Base-by-base conservation (phyloP, 2,329 filamentous ascomycete genomes). In the Metarhizium album region DNA sequence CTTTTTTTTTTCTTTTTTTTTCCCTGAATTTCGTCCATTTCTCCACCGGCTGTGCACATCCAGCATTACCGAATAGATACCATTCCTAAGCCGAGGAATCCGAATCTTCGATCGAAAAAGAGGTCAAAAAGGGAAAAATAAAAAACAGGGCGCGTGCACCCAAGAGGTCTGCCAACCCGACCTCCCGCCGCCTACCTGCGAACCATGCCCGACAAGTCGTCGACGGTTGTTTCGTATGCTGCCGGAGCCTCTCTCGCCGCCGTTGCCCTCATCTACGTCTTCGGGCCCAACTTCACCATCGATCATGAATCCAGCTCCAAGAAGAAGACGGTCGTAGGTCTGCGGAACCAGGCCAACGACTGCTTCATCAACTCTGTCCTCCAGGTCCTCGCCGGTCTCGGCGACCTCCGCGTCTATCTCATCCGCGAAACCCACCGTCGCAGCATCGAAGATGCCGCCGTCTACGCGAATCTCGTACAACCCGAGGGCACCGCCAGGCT, bases 311-410 rank as follows among this genome's bases (percentile, higher is more conserved):
- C 83, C 54, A 79, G 78, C 43, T 71, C 70, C 42, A 83, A 87
- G 59, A 93, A 90, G 69, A 91, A 88, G 64, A 87, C 87, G 53
- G 87, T 94, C 42, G 90, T 97, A 50, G 93, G 93, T 38, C 76
- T 97, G 51, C 75, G 77, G 49, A 98, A 98, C 68, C 83, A 88
- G 8, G 93, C 91, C 58, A 98, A 98, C 69, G 93, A 93, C 68
- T 93, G 87, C 73, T 93, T 91, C 69, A 96, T 97, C 73, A 98
- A 98, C 69, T 95, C 90, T 23, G 86, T 95, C 20, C 79, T 98
- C 35, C 93, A 98, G 71, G 90, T 89, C 7, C 77, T 98, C 42
- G 91, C 93, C 14, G 93, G 93, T 2, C 74, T 97, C 31, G 87
- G 86, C 47, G 90, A 97, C 65, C 74, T 98, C 62, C 84, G 93